Evolutionary conservation across 306 rosid species (phyloP).

Genomic region (Cucumis hystrix): DNA sequence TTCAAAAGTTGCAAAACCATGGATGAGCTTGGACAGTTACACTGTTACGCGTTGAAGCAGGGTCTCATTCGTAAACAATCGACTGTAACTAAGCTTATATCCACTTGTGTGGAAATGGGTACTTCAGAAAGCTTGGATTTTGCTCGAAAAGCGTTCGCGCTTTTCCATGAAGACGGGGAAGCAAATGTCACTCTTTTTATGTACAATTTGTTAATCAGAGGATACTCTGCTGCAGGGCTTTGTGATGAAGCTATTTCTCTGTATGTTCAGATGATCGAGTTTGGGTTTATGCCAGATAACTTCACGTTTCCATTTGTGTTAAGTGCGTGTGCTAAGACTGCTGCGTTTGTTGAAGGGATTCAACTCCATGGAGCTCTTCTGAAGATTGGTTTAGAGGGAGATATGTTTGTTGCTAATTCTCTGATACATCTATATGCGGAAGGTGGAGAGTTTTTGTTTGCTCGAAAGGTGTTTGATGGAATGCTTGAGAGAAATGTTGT

Average conservation of each 20-base stretch:
- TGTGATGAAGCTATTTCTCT: conserved; percentile 34
- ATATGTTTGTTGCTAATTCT: conserved; percentile 49
- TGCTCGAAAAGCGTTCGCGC: conserved; percentile 29
- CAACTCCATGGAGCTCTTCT: conserved; percentile 49
- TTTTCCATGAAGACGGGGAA: conserved; percentile 16
- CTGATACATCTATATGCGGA: conserved; percentile 54
- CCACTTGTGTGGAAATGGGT: conserved; percentile 33
- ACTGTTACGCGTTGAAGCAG: conserved; percentile 38
- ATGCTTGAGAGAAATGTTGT: conserved; percentile 68
- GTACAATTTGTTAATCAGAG: conserved; percentile 51
- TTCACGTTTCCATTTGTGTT: conserved; percentile 54
- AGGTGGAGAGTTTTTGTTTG: conserved; percentile 32
- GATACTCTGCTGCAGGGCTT: conserved; percentile 44
- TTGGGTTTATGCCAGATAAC: conserved; percentile 53
- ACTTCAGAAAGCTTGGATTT: conserved; percentile 41
- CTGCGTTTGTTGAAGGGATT: conserved; percentile 39
- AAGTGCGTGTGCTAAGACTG: conserved; percentile 44
- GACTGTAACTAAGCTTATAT: conserved; percentile 28
- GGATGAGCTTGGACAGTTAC: conserved; percentile 41
- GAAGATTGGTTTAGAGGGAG: conserved; percentile 49
- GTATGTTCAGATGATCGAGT: conserved; percentile 29
- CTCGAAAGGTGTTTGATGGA: conserved; percentile 51
- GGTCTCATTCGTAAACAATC: conserved; percentile 28
- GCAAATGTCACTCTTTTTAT: conserved; percentile 21
- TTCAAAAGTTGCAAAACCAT: conserved; percentile 39